A percentile compares a stretch with the other conserved stretches of the same genome.
Conservation (phyloP, 75 land plant species). For the Adiantum capillusveneris region DNA sequence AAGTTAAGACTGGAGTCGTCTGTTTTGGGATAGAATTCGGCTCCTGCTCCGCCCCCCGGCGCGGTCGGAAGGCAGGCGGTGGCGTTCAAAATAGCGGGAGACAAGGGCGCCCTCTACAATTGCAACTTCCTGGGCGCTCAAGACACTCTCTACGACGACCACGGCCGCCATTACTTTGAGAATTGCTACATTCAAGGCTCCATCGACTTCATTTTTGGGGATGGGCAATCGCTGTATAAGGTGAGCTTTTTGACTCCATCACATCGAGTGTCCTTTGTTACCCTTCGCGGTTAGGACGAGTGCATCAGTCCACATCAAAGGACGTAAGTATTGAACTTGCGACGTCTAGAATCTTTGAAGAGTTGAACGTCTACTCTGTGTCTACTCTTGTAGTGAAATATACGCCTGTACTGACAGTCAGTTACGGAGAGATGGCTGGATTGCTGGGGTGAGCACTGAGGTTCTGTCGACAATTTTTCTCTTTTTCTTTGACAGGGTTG, state of each 20-base stretch:
- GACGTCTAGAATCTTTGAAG: too few relatives aligned
- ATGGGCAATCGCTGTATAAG: slow-evolving; percentile 63
- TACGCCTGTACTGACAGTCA: background rate
- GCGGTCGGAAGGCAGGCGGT: slow-evolving; percentile 85
- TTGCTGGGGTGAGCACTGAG: too few relatives aligned
- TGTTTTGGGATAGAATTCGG: slow-evolving; percentile 36
- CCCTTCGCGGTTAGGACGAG: too few relatives aligned
- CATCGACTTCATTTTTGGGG: slow-evolving; percentile 88
- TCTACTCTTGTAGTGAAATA: too few relatives aligned
- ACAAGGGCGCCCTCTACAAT: slow-evolving; percentile 68
- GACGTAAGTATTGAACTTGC: too few relatives aligned
- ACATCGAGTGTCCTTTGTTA: too few relatives aligned
- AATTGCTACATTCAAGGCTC: slow-evolving; percentile 85
- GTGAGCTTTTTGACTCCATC: too few relatives aligned
- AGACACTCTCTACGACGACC: slow-evolving; percentile 83
- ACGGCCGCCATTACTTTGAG: slow-evolving; percentile 87
- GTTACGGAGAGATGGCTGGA: background rate
- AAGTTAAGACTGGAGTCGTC: background rate
- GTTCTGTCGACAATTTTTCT: too few relatives aligned
- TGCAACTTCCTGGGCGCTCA: slow-evolving; percentile 88
- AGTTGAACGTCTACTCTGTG: too few relatives aligned
- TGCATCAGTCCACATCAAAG: too few relatives aligned
- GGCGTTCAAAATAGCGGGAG: slow-evolving; percentile 74
- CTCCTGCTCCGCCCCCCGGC: slow-evolving; percentile 80
- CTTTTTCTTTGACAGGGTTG: slow-evolving; percentile 38